These are phyloP conservation scores for Acanthamoeba healyi DNA, from an alignment of 208 protist species.

Conservation along the genomic window DNA sequence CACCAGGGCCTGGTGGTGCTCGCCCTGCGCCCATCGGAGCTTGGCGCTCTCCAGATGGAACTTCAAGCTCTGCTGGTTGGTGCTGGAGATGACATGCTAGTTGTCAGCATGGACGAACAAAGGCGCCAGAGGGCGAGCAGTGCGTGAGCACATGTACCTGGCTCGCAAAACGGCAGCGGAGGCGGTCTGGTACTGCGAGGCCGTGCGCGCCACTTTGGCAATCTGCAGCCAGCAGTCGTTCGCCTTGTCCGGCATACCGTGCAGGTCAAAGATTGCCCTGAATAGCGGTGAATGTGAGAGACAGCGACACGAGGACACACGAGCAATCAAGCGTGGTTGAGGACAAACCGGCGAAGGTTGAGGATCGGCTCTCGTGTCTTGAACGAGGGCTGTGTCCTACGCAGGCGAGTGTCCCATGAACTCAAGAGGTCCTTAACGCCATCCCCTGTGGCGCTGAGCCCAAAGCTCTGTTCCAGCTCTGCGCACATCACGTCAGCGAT, in stretches of 20 bases:
- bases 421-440: not conserved
- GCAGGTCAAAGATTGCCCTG: conserved; percentile 59
- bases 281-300: not conserved
- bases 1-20: conserved; percentile 91
- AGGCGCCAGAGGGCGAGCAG: not conserved
- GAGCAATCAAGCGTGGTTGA: not conserved
- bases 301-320: conserved; percentile 51
- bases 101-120: not conserved
- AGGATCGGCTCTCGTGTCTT: conserved; percentile 83
- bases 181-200: conserved; percentile 91
- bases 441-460: not conserved
- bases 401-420: conserved; percentile 81
- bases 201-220: conserved; percentile 91
- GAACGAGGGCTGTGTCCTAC: conserved; percentile 79
- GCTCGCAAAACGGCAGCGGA: conserved; percentile 90
- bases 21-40: conserved; percentile 92
- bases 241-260: conserved; percentile 55
- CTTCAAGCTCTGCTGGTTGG: not conserved
- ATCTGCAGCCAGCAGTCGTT: conserved; percentile 88
- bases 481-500: not conserved
- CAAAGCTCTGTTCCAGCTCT: conserved; percentile 56
- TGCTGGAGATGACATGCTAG: not conserved
- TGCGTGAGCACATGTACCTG: not conserved
- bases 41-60: conserved; percentile 93
- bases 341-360: conserved; percentile 63